Base-by-base conservation (phyloP, 2,329 filamentous ascomycete species). In the Colletotrichum abscissum region DNA sequence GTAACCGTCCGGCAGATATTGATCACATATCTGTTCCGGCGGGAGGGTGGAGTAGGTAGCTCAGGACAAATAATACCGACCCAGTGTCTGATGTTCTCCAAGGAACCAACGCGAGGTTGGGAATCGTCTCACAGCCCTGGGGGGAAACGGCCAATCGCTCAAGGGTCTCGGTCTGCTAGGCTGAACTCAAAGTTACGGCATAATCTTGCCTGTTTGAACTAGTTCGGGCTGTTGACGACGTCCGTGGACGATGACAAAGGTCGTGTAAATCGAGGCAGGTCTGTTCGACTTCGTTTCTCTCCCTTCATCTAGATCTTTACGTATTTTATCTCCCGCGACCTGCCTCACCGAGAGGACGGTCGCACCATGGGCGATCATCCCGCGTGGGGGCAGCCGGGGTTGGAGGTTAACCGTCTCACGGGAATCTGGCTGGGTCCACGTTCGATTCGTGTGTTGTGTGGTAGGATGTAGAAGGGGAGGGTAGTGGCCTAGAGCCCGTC, bases 291-390 rank as follows among this genome's bases (percentile, higher is more conserved):
- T 49, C 3, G 19, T 49, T n/a, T 22, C 42, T 49, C 42, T 9
- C 42, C 19, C 42, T 49, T 26, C 38, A 26, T 11, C 26, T 62
- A 33, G n/a, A 12, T 12, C 14, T 69, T 63, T 72, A 67, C 54
- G 58, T 59, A 54, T 33, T 30, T 38, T 28, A 26, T 56, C n/a
- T 38, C 46, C 22, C 49, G 63, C 22, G 24, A 19, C 63, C n/a
- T 63, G 57, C 46, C 54, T 69, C 66, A 64, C 70, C 70, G 55
- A 64, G 59, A 46, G 59, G n/a, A 16, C 30, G 70, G 70, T 59
- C 66, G 54, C 38, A 49, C 52, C 33, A 59, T 54, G 22, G 69
- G 42, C 42, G 42, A 64, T 63, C 66, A 64, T 64, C 67, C 70
- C 66, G 59, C 70, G 70, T 69, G 66, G 59, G 70, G 59, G 54